phyloP scores from a whole-genome alignment of 2,329 filamentous ascomycete genomes.

The Claviceps lovelessii region DNA sequence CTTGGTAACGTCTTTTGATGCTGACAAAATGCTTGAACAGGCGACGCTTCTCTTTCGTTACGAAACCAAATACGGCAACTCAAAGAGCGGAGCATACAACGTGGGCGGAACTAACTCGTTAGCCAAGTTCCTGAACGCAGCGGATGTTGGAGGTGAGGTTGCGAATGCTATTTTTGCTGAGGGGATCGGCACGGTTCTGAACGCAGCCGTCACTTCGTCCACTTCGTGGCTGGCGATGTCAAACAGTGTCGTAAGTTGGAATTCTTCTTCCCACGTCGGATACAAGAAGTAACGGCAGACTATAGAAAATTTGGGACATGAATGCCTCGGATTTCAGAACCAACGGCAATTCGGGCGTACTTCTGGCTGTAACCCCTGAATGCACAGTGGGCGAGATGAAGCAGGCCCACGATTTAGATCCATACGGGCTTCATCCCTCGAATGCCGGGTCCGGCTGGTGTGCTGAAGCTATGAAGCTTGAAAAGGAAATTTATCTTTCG shows the following conservation, averaged over 20 bases:
- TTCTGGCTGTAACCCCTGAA: slow-evolving; percentile 15
- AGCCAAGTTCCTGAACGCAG: slow-evolving; percentile 1
- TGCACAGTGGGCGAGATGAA: slow-evolving; percentile 12
- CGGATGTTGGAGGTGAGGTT: slow-evolving; percentile 10
- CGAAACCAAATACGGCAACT: background rate
- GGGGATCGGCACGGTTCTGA: slow-evolving; percentile 12
- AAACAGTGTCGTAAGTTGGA: slow-evolving; percentile 11
- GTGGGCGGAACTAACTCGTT: background rate
- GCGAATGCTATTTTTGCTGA: slow-evolving; percentile 8
- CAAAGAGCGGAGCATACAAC: background rate
- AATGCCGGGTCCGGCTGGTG: slow-evolving; percentile 5
- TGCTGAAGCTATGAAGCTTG: slow-evolving; percentile 5
- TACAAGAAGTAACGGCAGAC: background rate
- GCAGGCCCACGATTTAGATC: slow-evolving; percentile 2
- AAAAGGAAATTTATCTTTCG: slow-evolving; percentile 7
- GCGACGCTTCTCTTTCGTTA: slow-evolving; percentile 7
- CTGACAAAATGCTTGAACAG: background rate
- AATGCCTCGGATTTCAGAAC: slow-evolving; percentile 7
- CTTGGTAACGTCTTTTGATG: background rate
- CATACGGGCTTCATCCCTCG: background rate
- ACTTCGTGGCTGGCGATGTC: slow-evolving; percentile 12
- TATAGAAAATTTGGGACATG: slow-evolving; percentile 18
- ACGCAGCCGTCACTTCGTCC: slow-evolving; percentile 11
- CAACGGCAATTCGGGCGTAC: slow-evolving; percentile 10
- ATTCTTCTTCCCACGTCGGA: background rate